Base-by-base conservation (phyloP, 2,329 filamentous ascomycete genomes). In the Xenosphaeropsis pyriputrescens region DNA sequence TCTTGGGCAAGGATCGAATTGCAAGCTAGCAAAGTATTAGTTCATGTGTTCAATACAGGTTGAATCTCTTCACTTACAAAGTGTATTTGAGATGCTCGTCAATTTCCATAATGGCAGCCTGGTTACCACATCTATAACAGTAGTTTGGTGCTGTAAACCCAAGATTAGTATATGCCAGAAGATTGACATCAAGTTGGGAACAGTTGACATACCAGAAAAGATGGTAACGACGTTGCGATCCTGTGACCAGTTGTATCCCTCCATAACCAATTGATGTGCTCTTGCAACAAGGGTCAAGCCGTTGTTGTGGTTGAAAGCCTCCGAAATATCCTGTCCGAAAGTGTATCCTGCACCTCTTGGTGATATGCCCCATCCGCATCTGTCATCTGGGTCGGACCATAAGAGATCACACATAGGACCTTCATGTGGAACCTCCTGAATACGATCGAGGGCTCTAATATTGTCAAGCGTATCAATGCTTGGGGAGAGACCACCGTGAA, bases 41-140 rank as follows among this genome's bases (percentile, higher is more conserved):
- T 44, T 40, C 35, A 38, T 38, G 37, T 38, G 9, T 18, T 13
- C 26, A n/a, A 12, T 17, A 19, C 15, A 34, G 19, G 26, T 9
- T 32, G 14, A 15, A 18, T 29, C 17, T 35, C 29, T 22, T n/a
- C 34, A 78, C 86, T 62, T 73, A 95, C 89, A 98, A 96, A 55
- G 91, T 96, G 65, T 96, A 98, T 70, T 98, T 96, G 57, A 98
- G 67, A 61, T 96, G 88, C 65, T 98, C 91, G 49, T 96, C 91
- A 61, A 98, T 98, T 64, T 96, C 91, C 91, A 98, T 98, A 60
- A 98, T 96, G n/a, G 91, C 91, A 40, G 91, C 91, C 64, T 96
- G 91, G 64, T 98, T 98, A 57, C 91, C 91, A 57, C 91, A 98
- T 60, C 91, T 77, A 71, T 98, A 96, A 68, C 89, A 98, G 70